phyloP scores from a whole-genome alignment of 2,329 filamentous ascomycete species.

The Paraphaeosphaeria sporulosa region DNA sequence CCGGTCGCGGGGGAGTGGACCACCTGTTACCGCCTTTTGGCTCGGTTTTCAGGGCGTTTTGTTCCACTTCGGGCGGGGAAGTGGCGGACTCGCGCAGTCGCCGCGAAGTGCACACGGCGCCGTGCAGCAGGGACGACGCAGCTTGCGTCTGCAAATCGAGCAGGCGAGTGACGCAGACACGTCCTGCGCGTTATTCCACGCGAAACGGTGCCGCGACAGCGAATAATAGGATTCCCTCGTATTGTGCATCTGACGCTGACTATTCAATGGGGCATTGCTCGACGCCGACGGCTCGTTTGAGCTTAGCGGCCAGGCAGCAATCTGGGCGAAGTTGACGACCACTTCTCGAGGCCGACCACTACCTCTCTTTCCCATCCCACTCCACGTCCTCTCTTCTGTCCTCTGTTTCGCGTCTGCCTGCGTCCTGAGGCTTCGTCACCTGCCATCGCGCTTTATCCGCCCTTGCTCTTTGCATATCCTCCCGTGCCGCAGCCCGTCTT shows the following conservation, averaged over 20 bases:
- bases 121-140: conserved; percentile 14
- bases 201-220: conserved; percentile 26
- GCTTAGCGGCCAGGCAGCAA: conserved; percentile 29
- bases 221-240: conserved; percentile 31
- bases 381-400: conserved; percentile 24
- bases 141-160: conserved; percentile 12
- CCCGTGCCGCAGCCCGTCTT: conserved; percentile 39
- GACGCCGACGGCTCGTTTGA: not conserved
- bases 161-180: conserved; percentile 18
- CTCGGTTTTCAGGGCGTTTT: conserved; percentile 17
- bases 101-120: conserved; percentile 2
- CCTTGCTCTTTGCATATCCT: conserved; percentile 31
- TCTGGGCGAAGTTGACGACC: conserved; percentile 20
- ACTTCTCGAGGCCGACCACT: conserved; percentile 23
- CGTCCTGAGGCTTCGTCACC: conserved; percentile 40
- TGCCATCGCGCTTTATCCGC: conserved; percentile 32
- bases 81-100: conserved; percentile 19
- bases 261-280: conserved; percentile 15
- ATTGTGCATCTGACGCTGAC: conserved; percentile 26
- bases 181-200: conserved; percentile 22
- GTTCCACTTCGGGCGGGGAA: conserved; percentile 15
- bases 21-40: conserved; percentile 26
- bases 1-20: not conserved
- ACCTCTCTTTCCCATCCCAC: conserved; percentile 28
- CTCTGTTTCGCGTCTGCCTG: conserved; percentile 24